Evolutionary conservation across 116 monocot genomes (phyloP).

Genomic region (Iris pallida): DNA sequence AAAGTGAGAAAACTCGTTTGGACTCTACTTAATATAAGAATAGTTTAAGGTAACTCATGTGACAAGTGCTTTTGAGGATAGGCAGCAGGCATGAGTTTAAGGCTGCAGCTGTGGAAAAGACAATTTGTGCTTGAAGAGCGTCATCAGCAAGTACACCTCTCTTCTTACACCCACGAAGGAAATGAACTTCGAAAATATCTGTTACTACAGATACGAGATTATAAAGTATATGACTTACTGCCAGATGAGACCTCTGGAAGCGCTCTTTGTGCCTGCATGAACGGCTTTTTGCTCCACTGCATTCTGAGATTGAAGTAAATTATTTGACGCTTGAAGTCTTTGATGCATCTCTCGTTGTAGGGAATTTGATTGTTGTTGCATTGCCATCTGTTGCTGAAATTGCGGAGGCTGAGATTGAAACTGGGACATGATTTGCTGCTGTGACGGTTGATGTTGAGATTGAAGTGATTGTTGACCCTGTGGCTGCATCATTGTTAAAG

Average conservation of each 20-base stretch:
- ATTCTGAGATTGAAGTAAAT: conserved; percentile 66
- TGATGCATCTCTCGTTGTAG: conserved; percentile 52
- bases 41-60: too few species aligned
- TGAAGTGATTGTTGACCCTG: conserved; percentile 35
- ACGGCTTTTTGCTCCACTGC: conserved; percentile 65
- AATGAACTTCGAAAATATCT: too few species aligned
- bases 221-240: conserved; percentile 30
- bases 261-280: conserved; percentile 53
- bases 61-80: too few species aligned
- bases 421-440: conserved; percentile 62
- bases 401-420: conserved; percentile 50
- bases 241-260: conserved; percentile 66
- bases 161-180: too few species aligned
- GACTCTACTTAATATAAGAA: too few species aligned
- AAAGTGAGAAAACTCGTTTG: too few species aligned
- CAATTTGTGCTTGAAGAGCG: too few species aligned
- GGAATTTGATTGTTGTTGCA: conserved; percentile 49
- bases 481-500: conserved; percentile 27
- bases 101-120: too few species aligned
- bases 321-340: conserved; percentile 49
- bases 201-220: too few species aligned
- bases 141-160: too few species aligned
- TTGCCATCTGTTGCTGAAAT: conserved; percentile 51
- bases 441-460: conserved; percentile 49
- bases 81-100: too few species aligned